Conservation (phyloP, 2,329 filamentous ascomycete species). For the Chrysoporthe puriensis region DNA sequence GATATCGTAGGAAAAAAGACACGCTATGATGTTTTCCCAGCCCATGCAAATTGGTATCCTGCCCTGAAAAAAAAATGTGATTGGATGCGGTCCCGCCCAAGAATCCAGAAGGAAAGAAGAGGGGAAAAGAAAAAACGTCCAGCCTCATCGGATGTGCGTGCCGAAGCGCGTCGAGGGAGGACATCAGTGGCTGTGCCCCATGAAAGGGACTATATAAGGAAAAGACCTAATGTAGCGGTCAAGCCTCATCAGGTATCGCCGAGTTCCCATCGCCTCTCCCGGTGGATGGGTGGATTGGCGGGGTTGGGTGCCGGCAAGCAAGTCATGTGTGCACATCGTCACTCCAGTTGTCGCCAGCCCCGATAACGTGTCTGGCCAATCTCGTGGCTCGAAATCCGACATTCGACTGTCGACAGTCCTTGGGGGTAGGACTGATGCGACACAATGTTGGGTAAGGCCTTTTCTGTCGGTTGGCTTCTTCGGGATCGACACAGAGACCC, state of each 20-base stretch:
- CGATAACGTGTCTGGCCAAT: too few species aligned
- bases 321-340: background rate
- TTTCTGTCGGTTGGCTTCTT: too few species aligned
- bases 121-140: background rate
- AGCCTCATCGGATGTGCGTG: background rate
- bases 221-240: background rate
- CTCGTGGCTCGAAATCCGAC: too few species aligned
- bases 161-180: background rate
- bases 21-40: conserved; percentile 6
- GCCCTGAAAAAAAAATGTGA: background rate
- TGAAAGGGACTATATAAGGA: background rate
- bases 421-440: too few species aligned
- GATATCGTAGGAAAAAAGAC: conserved; percentile 7
- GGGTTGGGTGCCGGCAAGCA: background rate
- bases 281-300: background rate
- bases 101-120: background rate
- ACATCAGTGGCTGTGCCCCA: conserved; percentile 4
- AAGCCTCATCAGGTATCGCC: background rate
- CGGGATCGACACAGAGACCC: too few species aligned
- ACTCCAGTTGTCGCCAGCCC: background rate
- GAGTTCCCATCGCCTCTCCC: background rate
- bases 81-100: too few species aligned
- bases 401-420: too few species aligned
- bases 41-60: conserved; percentile 1
- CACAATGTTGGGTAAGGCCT: too few species aligned